Evolutionary conservation across 1,284 basidiomycete genomes (phyloP), one percentile per base, ranked within the genome.

Genomic region (Somion occarium): DNA sequence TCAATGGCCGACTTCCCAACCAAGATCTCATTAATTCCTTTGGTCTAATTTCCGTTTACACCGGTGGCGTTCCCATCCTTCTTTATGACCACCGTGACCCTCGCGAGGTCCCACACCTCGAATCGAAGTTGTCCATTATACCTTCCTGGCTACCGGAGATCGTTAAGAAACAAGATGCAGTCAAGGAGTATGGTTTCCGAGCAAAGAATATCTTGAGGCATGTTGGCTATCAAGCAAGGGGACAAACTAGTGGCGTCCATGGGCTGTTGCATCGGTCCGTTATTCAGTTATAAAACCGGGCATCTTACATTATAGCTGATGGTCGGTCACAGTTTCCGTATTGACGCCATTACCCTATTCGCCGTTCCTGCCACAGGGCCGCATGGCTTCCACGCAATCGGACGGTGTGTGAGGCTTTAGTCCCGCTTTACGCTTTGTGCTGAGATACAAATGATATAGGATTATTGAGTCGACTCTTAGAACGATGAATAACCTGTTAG

Each of bases 1-100:
- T 93, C 3, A 96, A 98, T 65, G 96, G 95, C 3, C 88, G 93
- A 25, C 72, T 98, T 42, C 95, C 97, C 0, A 99, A 99, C 64
- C 93, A 98, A 69, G 96, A 99, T 66, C 77, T 97, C 1, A 70
- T 98, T 59, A 97, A 97, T 66, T 88, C 92, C 0, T 78, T 93
- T 43, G 74, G 82, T 2, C 69, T 84, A 27, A 90, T 98, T 44
- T 76, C 91, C 2, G 77, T 79, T 27, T 82, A 81, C 61, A 82
- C 84, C 1, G 86, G 80, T 3, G 80, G 82, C 12, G 82, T 92
- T 2, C 85, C 91, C 0, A 79, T 91, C 1, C 68, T 86, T 1
- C 67, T 94, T 1, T 93, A 96, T 64, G 85, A 93, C 61, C 79
- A 91, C 60, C 60, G 81, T 3, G 83, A 90, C 48, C 65, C 69